Percentiles rank a stretch among this genome's conserved stretches.
These are phyloP conservation scores for Barnettozyma populi DNA, from an alignment of 805 yeast genomes.

Conservation along the genomic window DNA sequence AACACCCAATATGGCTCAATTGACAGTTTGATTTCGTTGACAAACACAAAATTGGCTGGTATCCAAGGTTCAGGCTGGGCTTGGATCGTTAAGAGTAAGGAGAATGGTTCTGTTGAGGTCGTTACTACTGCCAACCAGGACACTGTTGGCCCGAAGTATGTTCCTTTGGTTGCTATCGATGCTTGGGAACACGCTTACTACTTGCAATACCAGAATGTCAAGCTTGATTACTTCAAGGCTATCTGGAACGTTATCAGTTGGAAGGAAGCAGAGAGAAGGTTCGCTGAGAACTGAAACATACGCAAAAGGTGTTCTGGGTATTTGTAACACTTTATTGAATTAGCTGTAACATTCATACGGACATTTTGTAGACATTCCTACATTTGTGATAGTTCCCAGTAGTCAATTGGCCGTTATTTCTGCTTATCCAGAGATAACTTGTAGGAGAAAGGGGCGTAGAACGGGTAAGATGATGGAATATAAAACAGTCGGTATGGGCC, in stretches of 20 bases:
- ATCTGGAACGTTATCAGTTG: slow-evolving; percentile 93
- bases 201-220: slow-evolving; percentile 86
- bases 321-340: not conserved
- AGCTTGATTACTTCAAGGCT: slow-evolving; percentile 86
- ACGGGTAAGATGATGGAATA: not conserved
- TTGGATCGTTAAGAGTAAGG: slow-evolving; percentile 75
- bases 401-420: too few relatives aligned
- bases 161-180: slow-evolving; percentile 82
- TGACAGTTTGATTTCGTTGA: slow-evolving; percentile 55
- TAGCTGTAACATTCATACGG: too few relatives aligned
- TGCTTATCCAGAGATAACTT: too few relatives aligned
- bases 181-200: slow-evolving; percentile 98
- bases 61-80: slow-evolving; percentile 97
- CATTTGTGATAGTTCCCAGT: too few relatives aligned
- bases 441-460: too few relatives aligned
- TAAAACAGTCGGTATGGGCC: not conserved
- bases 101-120: slow-evolving; percentile 68
- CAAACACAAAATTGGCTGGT: slow-evolving; percentile 73
- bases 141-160: slow-evolving; percentile 58
- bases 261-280: slow-evolving; percentile 81
- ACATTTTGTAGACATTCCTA: too few relatives aligned
- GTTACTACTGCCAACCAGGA: slow-evolving; percentile 84
- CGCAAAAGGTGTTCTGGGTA: not conserved
- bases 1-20: slow-evolving; percentile 63
- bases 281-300: slow-evolving; percentile 18